phyloP scores from a whole-genome alignment of 306 rosid genomes.

The Vachellia collinsii region DNA sequence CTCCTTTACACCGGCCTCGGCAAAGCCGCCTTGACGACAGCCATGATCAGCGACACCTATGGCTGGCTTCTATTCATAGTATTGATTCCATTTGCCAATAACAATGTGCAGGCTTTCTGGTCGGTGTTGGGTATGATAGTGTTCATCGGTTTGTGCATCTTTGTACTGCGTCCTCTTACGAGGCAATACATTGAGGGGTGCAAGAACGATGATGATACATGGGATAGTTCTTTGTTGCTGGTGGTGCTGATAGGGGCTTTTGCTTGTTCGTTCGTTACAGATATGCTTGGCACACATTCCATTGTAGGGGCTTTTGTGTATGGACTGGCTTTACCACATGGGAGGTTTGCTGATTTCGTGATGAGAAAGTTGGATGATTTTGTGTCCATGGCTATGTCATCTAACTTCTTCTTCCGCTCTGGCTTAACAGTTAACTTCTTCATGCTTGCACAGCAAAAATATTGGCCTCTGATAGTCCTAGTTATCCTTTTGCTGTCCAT shows the following conservation, averaged over 20 bases:
- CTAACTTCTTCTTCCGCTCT: constrained; percentile 40
- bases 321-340: too few species aligned
- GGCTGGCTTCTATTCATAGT: not conserved
- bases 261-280: not conserved
- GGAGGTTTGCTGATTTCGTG: too few species aligned
- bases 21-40: not conserved
- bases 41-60: not conserved
- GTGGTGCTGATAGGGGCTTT: not conserved
- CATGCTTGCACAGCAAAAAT: not conserved
- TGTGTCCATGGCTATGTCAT: constrained; percentile 36
- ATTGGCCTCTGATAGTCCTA: not conserved
- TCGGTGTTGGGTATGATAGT: not conserved
- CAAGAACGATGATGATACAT: not conserved
- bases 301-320: not conserved
- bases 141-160: not conserved
- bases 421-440: constrained; percentile 31
- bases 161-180: not conserved
- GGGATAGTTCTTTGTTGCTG: not conserved
- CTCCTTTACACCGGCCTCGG: not conserved
- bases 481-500: constrained; percentile 31
- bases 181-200: not conserved
- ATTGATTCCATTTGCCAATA: not conserved
- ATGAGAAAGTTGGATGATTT: constrained; percentile 23
- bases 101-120: not conserved
- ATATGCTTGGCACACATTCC: not conserved